A percentile compares a stretch with the other conserved stretches of the same genome.
Conservation (phyloP, 768 basidiomycete genomes). For the Rhizopogon vinicolor region DNA sequence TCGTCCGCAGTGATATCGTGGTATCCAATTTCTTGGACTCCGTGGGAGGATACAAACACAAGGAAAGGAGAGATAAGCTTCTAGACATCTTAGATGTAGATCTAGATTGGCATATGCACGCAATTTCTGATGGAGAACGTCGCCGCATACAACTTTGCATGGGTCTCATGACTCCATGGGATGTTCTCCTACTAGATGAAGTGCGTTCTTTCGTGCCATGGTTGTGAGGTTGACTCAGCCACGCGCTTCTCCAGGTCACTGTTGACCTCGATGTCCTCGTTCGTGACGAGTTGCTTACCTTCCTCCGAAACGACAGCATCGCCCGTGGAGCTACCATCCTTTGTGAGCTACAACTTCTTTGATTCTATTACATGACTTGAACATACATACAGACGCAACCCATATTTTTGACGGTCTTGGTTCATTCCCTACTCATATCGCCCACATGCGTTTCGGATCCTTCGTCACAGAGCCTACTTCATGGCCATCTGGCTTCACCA, state of each 20-base stretch:
- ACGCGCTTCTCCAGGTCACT: slow-evolving; percentile 58
- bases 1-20: slow-evolving; percentile 87
- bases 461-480: slow-evolving; percentile 61
- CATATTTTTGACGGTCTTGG: slow-evolving; percentile 95
- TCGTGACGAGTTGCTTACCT: slow-evolving; percentile 82
- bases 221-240: slow-evolving; percentile 3
- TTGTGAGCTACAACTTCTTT: slow-evolving; percentile 43
- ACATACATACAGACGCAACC: slow-evolving; percentile 66
- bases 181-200: slow-evolving; percentile 91
- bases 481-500: slow-evolving; percentile 53
- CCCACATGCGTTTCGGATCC: slow-evolving; percentile 84
- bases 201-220: slow-evolving; percentile 34
- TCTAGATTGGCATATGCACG: slow-evolving; percentile 93
- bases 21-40: slow-evolving; percentile 96
- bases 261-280: slow-evolving; percentile 97
- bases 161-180: slow-evolving; percentile 94
- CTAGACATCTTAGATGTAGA: slow-evolving; percentile 94
- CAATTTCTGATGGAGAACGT: slow-evolving; percentile 95
- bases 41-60: slow-evolving; percentile 93
- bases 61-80: slow-evolving; percentile 78
- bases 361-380: slow-evolving; percentile 4
- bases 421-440: slow-evolving; percentile 89
- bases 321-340: slow-evolving; percentile 81
- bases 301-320: slow-evolving; percentile 81
- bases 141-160: slow-evolving; percentile 91